Base-by-base conservation (phyloP, 139 green algal genomes). In the Micromonas pusilla region DNA sequence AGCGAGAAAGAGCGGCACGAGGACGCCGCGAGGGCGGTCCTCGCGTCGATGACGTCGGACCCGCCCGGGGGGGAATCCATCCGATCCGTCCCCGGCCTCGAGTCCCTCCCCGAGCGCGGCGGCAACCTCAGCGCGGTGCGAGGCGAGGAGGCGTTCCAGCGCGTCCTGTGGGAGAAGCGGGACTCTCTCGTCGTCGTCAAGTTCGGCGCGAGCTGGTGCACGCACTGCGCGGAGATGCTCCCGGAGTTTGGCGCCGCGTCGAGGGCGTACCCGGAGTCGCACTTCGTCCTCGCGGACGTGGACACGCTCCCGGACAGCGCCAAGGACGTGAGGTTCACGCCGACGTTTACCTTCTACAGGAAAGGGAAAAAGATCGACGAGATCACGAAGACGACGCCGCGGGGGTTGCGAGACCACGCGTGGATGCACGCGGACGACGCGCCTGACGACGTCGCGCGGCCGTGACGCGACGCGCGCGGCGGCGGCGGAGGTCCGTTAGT, bases 271-370 rank as follows among this genome's bases (percentile, higher is more conserved):
- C 63, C 76, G 39, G 34, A 66, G 26, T 19, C 62, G 1, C 52
- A 80, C 3, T 87, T 87, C 36, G 79, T 87, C 25, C 57, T 85
- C 33, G 83, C 82, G 36, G 83, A 87, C 67, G 83, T 87, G 39
- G 83, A 87, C 73, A 52, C 38, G 21, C 67, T 84, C 26, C 73
- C 73, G 6, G 33, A 79, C n/a, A 81, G 62, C 13, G 60, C 83
- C 1, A 73, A 78, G 52, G 66, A 87, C 33, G 62, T 87, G 20
- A 78, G 70, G 21, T 87, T 77, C 78, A 87, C 83, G 63, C 83
- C 83, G 28, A 87, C 83, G 2, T 87, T 87, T n/a, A 32, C 70
- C 1, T 87, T 87, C 70, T 87, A 83, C 66, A 45, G 66, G 21
- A 65, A 83, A 13, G 83, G 83, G 30, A 36, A 66, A 26, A 84